phyloP scores from a whole-genome alignment of 2,329 filamentous ascomycete genomes.

The Alternaria angustiovoidea region DNA sequence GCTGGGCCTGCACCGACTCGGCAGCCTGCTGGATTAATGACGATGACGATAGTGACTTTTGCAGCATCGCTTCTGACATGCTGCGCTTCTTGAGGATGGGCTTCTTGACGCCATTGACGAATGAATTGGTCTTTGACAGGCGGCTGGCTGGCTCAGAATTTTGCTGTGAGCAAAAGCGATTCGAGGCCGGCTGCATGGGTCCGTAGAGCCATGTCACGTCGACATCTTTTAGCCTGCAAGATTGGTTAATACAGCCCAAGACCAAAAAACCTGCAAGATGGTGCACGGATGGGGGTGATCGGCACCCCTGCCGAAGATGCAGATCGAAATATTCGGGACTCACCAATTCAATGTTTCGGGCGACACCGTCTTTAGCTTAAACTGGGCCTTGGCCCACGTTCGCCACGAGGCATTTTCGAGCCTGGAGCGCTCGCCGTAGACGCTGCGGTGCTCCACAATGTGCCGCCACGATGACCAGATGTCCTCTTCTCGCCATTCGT shows the following conservation, averaged over 20 bases:
- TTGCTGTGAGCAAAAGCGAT: slow-evolving; percentile 60
- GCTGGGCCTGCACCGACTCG: slow-evolving; percentile 84
- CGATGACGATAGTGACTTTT: slow-evolving; percentile 85
- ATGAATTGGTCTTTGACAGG: slow-evolving; percentile 70
- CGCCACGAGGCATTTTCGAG: slow-evolving; percentile 97
- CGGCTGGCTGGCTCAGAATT: slow-evolving; percentile 61
- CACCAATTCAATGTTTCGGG: slow-evolving; percentile 95
- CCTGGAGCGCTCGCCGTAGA: slow-evolving; percentile 81
- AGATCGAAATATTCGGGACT: slow-evolving; percentile 48
- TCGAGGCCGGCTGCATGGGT: slow-evolving; percentile 78
- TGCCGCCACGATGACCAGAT: slow-evolving; percentile 98
- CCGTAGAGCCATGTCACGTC: slow-evolving; percentile 98
- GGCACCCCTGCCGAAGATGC: slow-evolving; percentile 31
- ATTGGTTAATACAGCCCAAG: slow-evolving; percentile 39
- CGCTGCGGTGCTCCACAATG: slow-evolving; percentile 78
- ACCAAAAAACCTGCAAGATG: slow-evolving; percentile 21
- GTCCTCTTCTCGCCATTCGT: slow-evolving; percentile 93
- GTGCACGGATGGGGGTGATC: slow-evolving; percentile 43
- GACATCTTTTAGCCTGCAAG: slow-evolving; percentile 86
- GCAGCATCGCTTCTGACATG: slow-evolving; percentile 94
- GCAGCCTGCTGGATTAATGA: slow-evolving; percentile 90
- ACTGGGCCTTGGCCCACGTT: slow-evolving; percentile 93
- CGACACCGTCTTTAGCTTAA: slow-evolving; percentile 84
- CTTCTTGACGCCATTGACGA: slow-evolving; percentile 73
- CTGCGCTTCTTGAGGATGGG: slow-evolving; percentile 96